Evolutionary conservation across 139 green algal genomes (phyloP).

Genomic region (Trebouxia sp.): DNA sequence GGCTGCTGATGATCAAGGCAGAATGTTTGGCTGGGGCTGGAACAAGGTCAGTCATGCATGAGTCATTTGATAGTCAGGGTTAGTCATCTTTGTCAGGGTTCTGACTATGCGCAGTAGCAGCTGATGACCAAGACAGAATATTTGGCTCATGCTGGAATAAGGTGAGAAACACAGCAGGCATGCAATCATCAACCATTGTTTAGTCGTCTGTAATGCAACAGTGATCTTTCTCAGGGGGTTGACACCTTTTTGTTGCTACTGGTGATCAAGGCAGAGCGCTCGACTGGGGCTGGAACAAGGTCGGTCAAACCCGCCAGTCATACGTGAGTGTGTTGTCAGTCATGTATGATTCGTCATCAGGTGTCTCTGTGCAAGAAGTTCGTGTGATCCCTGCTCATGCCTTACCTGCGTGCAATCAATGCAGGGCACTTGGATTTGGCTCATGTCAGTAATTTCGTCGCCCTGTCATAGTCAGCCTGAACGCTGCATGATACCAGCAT

Average conservation of each 20-base stretch:
- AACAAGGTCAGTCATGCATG: slow-evolving; percentile 65
- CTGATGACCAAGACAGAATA: not conserved
- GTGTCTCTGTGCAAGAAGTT: too few relatives aligned
- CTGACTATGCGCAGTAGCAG: not conserved
- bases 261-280: slow-evolving; percentile 65
- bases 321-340: not conserved
- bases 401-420: too few relatives aligned
- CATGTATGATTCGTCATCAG: too few relatives aligned
- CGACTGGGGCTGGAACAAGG: slow-evolving; percentile 92
- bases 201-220: too few relatives aligned
- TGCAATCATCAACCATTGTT: too few relatives aligned
- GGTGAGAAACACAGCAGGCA: too few relatives aligned
- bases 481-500: too few relatives aligned
- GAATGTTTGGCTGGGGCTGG: slow-evolving; percentile 86
- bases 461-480: too few relatives aligned
- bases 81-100: not conserved
- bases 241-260: slow-evolving; percentile 80
- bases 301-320: too few relatives aligned
- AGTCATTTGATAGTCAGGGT: not conserved
- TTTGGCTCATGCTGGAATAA: not conserved
- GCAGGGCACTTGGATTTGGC: too few relatives aligned
- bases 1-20: slow-evolving; percentile 62
- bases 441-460: too few relatives aligned
- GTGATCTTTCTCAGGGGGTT: slow-evolving; percentile 81
- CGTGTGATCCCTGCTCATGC: too few relatives aligned